Percentiles rank a stretch among this genome's conserved stretches.
Conservation (phyloP, 768 basidiomycete species). For the Russula brevipes region DNA sequence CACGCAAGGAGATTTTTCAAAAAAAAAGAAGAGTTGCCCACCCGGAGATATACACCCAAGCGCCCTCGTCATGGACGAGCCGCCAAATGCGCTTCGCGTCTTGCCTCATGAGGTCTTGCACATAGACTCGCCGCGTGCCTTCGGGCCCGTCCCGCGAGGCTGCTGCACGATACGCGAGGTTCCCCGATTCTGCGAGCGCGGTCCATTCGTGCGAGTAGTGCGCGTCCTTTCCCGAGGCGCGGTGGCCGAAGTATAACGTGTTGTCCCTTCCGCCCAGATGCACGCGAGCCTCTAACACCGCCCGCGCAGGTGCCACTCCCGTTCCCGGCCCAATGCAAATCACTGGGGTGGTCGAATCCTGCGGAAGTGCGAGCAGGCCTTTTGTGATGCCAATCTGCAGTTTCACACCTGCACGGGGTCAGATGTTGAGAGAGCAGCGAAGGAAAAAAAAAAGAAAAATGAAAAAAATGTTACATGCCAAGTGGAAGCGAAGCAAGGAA, state of each 20-base stretch:
- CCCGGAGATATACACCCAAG: constrained; percentile 88
- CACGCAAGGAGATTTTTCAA: no score
- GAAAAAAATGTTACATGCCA: background rate
- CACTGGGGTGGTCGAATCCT: constrained; percentile 52
- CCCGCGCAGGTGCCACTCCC: constrained; percentile 88
- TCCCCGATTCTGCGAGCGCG: constrained; percentile 29
- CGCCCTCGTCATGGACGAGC: constrained; percentile 49
- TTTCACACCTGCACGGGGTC: constrained; percentile 43
- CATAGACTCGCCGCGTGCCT: constrained; percentile 68
- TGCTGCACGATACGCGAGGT: constrained; percentile 61
- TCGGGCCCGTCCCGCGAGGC: constrained; percentile 78
- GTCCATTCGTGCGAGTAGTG: constrained; percentile 77
- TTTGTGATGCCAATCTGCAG: constrained; percentile 60
- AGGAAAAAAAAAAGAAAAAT: background rate
- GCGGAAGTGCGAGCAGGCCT: constrained; percentile 60
- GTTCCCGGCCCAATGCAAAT: constrained; percentile 94
- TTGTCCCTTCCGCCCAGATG: constrained; percentile 60
- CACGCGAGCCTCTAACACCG: constrained; percentile 76
- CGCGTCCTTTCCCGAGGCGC: constrained; percentile 68
- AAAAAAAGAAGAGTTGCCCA: constrained; percentile 34
- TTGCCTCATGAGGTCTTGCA: constrained; percentile 76
- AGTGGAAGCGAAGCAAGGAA: constrained; percentile 57
- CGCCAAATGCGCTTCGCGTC: constrained; percentile 66
- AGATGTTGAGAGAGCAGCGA: background rate
- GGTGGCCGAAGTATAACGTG: constrained; percentile 87